Base-by-base conservation (phyloP, 352 stramenopile genomes). In the Globisporangium radiosum region DNA sequence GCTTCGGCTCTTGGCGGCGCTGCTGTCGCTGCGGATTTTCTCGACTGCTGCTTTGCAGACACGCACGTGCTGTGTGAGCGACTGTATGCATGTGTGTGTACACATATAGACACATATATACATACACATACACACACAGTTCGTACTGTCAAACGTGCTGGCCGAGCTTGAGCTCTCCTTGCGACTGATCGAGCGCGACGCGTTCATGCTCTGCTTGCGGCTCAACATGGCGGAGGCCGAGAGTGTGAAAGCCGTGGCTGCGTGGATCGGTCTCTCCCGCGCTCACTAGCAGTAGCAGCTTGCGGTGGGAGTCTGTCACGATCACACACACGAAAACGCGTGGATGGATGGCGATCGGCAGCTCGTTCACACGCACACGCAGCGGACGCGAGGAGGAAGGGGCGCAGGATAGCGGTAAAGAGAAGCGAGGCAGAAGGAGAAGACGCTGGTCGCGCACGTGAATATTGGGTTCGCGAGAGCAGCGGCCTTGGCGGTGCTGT, bases 111-210 rank as follows among this genome's bases (percentile, higher is more conserved):
- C 15, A 42, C 47, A 6, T 13, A 17, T 5, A 50, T 4, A 44
- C 19, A 44, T 11, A 50, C 7, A 52, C 14, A 52, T 3, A 40
- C 3, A 11, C 52, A 36, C 33, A 19, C 25, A 33, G 25, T 33
- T 33, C 25, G 25, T 33, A 33, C 25, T 33, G 25, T 33, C 25
- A 37, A 51, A 50, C 57, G 13, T 13, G 59, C 59, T 45, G n/a
- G 47, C 19, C 10, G 43, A 48, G 10, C 36, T 36, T 8, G 47
- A 17, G 52, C 59, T 64, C 59, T 64, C 52, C 52, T 54, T 64
- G 55, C 60, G 64, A 37, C 40, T 66, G 33, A 56, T 50, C 64
- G 57, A 53, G 49, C 57, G 57, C 50, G 39, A 13, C 10, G 57
- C 50, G 38, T 47, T 59, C 33, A 40, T 17, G 52, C 59, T 64